Percentiles rank a stretch among this genome's conserved stretches.
phyloP scores from a whole-genome alignment of 2,329 filamentous ascomycete species.

The Lizonia empirigonia region DNA sequence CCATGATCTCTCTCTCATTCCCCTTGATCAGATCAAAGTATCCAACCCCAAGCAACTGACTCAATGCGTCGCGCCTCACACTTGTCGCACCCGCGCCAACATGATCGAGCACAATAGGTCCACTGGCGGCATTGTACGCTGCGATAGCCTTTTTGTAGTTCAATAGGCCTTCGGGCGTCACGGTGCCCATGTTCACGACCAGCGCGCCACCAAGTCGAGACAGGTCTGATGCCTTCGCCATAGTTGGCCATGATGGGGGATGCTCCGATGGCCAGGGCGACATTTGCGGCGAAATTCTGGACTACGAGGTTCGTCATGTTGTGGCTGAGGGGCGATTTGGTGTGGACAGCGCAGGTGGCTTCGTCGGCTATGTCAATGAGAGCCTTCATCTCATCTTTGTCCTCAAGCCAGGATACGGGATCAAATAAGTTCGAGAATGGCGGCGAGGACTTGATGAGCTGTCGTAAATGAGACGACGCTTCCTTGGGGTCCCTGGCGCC shows the following conservation, averaged over 20 bases:
- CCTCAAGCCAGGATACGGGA: constrained; percentile 28
- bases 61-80: constrained; percentile 73
- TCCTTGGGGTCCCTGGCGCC: constrained; percentile 69
- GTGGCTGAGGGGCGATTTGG: constrained; percentile 76
- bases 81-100: constrained; percentile 86
- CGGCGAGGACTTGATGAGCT: constrained; percentile 56
- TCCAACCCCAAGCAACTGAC: constrained; percentile 71
- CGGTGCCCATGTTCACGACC: constrained; percentile 94
- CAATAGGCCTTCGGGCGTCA: constrained; percentile 73
- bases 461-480: constrained; percentile 64
- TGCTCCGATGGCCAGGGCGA: constrained; percentile 81
- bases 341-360: constrained; percentile 66
- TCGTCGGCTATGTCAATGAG: constrained; percentile 28
- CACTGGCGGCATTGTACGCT: constrained; percentile 79
- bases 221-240: constrained; percentile 78
- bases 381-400: constrained; percentile 17
- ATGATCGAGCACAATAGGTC: constrained; percentile 84
- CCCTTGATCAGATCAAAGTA: constrained; percentile 92
- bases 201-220: constrained; percentile 75
- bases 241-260: constrained; percentile 95
- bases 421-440: constrained; percentile 25
- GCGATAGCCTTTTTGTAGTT: constrained; percentile 75
- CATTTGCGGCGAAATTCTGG: constrained; percentile 92
- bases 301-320: constrained; percentile 99
- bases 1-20: constrained; percentile 85